Evolutionary conservation across 805 yeast genomes (phyloP).

Genomic region (Zygosaccharomyces rouxii): DNA sequence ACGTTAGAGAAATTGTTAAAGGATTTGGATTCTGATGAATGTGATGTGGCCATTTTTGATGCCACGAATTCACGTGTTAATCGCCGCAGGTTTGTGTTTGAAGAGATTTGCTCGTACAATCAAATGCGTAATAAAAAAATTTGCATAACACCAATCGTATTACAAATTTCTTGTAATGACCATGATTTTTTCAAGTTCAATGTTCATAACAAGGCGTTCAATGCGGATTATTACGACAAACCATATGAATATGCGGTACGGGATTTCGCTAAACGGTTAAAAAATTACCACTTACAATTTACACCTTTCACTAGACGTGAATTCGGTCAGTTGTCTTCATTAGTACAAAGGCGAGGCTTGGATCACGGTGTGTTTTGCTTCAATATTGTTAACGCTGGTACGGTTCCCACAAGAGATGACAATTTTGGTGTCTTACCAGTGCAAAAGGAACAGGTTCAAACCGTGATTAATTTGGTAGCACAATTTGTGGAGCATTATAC

Average conservation of each 20-base stretch:
- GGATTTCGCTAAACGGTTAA: constrained; percentile 57
- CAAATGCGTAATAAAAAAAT: constrained; percentile 14
- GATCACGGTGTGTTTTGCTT: constrained; percentile 21
- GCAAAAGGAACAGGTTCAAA: constrained; percentile 12
- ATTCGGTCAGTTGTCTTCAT: constrained; percentile 14
- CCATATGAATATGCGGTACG: constrained; percentile 49
- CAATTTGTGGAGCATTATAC: constrained; percentile 23
- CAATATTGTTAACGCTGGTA: constrained; percentile 23
- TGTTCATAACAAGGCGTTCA: constrained; percentile 59
- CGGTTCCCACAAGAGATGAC: constrained; percentile 11
- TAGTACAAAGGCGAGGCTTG: constrained; percentile 13
- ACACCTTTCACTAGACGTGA: constrained; percentile 26
- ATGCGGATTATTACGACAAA: constrained; percentile 53
- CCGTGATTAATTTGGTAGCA: constrained; percentile 18
- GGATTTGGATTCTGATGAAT: constrained; percentile 39
- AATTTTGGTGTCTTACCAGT: constrained; percentile 17
- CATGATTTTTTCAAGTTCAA: constrained; percentile 50
- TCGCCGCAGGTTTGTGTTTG: constrained; percentile 35
- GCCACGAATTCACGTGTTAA: constrained; percentile 54
- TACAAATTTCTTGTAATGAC: constrained; percentile 60
- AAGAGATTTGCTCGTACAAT: constrained; percentile 23
- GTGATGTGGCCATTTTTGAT: constrained; percentile 55
- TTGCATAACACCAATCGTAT: constrained; percentile 45
- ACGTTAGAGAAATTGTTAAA: constrained; percentile 45
- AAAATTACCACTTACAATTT: constrained; percentile 41